Percentiles rank a stretch among this genome's conserved stretches.
These are phyloP conservation scores for Talaromyces stipitatus DNA, from an alignment of 495 filamentous ascomycete species.

Conservation along the genomic window DNA sequence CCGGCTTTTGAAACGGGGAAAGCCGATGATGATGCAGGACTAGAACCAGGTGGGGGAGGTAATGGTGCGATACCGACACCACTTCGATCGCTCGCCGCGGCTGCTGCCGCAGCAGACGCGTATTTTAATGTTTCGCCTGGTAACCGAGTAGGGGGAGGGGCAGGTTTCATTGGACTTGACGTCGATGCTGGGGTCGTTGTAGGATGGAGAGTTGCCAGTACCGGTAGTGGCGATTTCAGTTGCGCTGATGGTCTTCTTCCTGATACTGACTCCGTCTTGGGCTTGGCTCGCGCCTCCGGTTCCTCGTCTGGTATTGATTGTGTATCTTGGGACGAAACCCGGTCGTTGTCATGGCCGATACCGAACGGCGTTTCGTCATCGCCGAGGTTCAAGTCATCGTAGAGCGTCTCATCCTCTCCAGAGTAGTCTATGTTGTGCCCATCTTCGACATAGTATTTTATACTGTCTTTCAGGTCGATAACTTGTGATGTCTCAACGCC, in stretches of 20 bases:
- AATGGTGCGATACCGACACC: conserved; percentile 85
- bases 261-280: conserved; percentile 31
- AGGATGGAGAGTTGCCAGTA: conserved; percentile 67
- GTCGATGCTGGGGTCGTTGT: conserved; percentile 45
- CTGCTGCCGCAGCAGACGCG: conserved; percentile 90
- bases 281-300: conserved; percentile 53
- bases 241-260: conserved; percentile 79
- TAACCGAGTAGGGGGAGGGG: conserved; percentile 72
- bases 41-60: conserved; percentile 72
- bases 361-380: conserved; percentile 85
- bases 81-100: conserved; percentile 84
- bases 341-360: conserved; percentile 73
- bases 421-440: conserved; percentile 78
- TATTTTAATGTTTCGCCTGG: conserved; percentile 92
- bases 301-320: conserved; percentile 86
- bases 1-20: conserved; percentile 38
- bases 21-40: conserved; percentile 37
- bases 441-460: conserved; percentile 90
- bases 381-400: conserved; percentile 87
- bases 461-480: conserved; percentile 77
- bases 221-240: conserved; percentile 87
- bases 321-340: conserved; percentile 88
- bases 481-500: conserved; percentile 81
- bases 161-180: conserved; percentile 81
- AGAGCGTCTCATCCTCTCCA: conserved; percentile 85